phyloP scores from a whole-genome alignment of 2,329 filamentous ascomycete species.

The Tolypocladium tropicale region DNA sequence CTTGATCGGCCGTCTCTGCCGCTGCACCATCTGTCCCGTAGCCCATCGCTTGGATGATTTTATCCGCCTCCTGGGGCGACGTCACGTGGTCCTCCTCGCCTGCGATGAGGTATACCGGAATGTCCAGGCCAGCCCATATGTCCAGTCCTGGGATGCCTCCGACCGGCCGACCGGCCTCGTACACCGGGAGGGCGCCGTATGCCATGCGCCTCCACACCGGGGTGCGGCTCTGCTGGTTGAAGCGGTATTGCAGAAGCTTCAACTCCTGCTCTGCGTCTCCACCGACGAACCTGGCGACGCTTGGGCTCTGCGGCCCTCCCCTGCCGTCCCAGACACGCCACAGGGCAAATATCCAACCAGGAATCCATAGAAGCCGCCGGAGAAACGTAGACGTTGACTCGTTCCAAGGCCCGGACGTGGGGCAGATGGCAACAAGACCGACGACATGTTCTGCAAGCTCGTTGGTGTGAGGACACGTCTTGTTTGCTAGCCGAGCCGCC shows the following conservation, averaged over 20 bases:
- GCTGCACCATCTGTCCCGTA: constrained; percentile 2
- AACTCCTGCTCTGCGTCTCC: constrained; percentile 53
- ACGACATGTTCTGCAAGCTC: constrained; percentile 54
- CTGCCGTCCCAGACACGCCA: constrained; percentile 70
- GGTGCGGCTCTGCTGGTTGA: constrained; percentile 76
- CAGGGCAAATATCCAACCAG: constrained; percentile 62
- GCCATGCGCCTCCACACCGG: constrained; percentile 77
- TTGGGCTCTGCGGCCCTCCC: constrained; percentile 67
- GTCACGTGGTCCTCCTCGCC: constrained; percentile 71
- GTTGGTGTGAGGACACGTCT: constrained; percentile 29
- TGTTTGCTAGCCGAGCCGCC: constrained; percentile 56
- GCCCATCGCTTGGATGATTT: constrained; percentile 42
- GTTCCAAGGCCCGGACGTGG: constrained; percentile 53
- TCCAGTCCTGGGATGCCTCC: constrained; percentile 61
- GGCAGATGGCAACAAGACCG: constrained; percentile 74
- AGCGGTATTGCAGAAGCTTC: constrained; percentile 57
- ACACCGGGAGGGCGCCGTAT: constrained; percentile 56
- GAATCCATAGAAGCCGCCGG: constrained; percentile 55
- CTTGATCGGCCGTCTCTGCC: neutral
- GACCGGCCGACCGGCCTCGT: constrained; percentile 37
- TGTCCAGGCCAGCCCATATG: constrained; percentile 60
- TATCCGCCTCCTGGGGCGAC: constrained; percentile 57
- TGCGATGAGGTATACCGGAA: constrained; percentile 70
- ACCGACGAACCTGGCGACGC: constrained; percentile 70
- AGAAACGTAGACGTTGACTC: constrained; percentile 32